These are phyloP conservation scores for Teratosphaeria nubilosa DNA, from an alignment of 2,329 filamentous ascomycete species.

Conservation along the genomic window DNA sequence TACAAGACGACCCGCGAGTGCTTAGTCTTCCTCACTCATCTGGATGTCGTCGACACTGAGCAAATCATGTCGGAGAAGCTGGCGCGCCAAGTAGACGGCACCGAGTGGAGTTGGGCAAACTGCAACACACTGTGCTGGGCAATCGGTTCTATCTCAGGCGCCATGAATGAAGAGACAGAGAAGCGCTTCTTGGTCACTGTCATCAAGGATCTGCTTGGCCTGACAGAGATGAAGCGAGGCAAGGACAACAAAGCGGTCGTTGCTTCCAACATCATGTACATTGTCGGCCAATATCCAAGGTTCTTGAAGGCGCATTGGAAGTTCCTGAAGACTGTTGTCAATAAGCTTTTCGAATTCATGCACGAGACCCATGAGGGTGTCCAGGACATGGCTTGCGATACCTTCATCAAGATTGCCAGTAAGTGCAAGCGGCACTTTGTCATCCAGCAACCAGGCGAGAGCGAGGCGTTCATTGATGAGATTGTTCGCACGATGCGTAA, in stretches of 20 bases:
- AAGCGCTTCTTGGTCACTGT: constrained; percentile 97
- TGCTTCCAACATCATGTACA: constrained; percentile 99
- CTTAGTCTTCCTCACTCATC: constrained; percentile 89
- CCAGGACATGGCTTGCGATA: constrained; percentile 99
- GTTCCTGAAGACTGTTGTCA: constrained; percentile 98
- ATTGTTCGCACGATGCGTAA: constrained; percentile 92
- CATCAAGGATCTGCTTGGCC: constrained; percentile 90
- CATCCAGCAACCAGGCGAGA: constrained; percentile 85
- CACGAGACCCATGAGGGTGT: constrained; percentile 99
- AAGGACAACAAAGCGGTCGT: constrained; percentile 99
- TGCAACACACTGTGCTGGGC: constrained; percentile 99
- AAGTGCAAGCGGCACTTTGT: constrained; percentile 98
- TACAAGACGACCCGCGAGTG: constrained; percentile 99
- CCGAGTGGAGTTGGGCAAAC: constrained; percentile 98
- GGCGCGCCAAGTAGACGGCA: constrained; percentile 84
- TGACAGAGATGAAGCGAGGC: constrained; percentile 98
- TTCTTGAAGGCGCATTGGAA: constrained; percentile 99
- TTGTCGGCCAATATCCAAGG: constrained; percentile 94
- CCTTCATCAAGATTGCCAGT: constrained; percentile 98
- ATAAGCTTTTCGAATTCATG: constrained; percentile 99
- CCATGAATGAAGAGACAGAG: constrained; percentile 99
- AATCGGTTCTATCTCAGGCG: constrained; percentile 94
- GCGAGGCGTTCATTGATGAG: constrained; percentile 94
- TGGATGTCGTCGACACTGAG: constrained; percentile 95
- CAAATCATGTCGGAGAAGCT: constrained; percentile 99